Evolutionary conservation across 2,329 filamentous ascomycete species (phyloP), one percentile per base, ranked within the genome.

Genomic region (Didymella lethalis): DNA sequence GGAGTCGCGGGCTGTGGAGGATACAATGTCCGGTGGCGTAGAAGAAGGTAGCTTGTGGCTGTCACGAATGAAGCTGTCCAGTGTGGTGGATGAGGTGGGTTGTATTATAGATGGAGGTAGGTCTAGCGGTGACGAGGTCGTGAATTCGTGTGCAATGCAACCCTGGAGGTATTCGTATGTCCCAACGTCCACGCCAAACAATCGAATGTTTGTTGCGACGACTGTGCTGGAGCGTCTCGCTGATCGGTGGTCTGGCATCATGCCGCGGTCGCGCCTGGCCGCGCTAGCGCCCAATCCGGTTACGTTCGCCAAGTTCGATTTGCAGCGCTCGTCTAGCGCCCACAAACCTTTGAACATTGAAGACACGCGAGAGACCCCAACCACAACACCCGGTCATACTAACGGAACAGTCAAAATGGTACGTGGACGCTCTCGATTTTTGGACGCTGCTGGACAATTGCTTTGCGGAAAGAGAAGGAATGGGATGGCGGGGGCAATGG

Each of bases 321-420:
- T 32, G 31, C 25, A 53, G 67, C 70, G 70, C 60, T 65, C 59
- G 61, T 44, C 61, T 48, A 40, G 50, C 51, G 41, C 41, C 41
- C 41, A 44, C 41, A 28, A 44, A 44, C 41, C 41, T 44, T 66
- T 63, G 60, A 70, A 56, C 57, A 64, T 66, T 65, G 68, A 74
- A 71, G 72, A 75, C 72, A 75, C 74, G 72, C 74, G 73, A 75
- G 73, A 75, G 23, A 66, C 36, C 70, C 70, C 68, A 72, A 67
- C 69, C 61, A 73, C 71, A 71, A 61, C 68, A 69, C 68, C 64
- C 65, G 72, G 69, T 71, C 68, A 64, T 66, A 76, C 73, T 71
- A 74, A 75, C 71, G 63, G 61, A 61, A 72, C 70, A 70, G 69
- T 68, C 73, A 73, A 73, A 69, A 77, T 77, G 74, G 74, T 77